These are phyloP conservation scores for Trichoderma breve DNA, from an alignment of 2,329 filamentous ascomycete species.

Conservation along the genomic window DNA sequence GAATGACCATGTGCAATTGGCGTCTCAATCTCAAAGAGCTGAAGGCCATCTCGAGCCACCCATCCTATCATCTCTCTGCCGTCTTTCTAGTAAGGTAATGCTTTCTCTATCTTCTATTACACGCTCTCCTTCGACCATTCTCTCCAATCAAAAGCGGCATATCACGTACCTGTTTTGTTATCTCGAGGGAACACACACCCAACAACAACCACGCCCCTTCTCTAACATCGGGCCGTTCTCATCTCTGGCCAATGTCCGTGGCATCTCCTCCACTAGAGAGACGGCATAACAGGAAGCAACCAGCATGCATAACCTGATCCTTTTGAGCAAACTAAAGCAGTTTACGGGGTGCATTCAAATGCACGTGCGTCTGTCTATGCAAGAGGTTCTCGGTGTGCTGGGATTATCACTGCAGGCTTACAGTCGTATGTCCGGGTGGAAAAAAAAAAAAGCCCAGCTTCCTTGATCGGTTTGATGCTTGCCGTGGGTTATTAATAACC, in stretches of 20 bases:
- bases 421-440: neutral
- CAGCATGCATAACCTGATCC: neutral
- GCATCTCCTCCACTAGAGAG: neutral
- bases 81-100: neutral
- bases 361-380: neutral
- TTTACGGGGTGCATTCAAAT: neutral
- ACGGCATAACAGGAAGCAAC: neutral
- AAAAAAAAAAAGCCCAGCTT: neutral
- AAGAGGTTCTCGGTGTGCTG: conserved; percentile 1
- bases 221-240: neutral
- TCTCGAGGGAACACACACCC: neutral
- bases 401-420: neutral
- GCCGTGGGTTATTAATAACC: neutral
- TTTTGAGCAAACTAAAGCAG: neutral
- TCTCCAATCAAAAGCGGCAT: neutral
- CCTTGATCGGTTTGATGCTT: neutral
- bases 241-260: neutral
- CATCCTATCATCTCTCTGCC: neutral
- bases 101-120: neutral
- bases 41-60: neutral
- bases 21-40: neutral
- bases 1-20: neutral
- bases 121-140: neutral
- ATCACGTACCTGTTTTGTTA: neutral
- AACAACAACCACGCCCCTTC: neutral